Percentiles rank a stretch among this genome's conserved stretches.
Evolutionary conservation across 805 yeast species (phyloP).

Genomic region (Candida qinlingensis): DNA sequence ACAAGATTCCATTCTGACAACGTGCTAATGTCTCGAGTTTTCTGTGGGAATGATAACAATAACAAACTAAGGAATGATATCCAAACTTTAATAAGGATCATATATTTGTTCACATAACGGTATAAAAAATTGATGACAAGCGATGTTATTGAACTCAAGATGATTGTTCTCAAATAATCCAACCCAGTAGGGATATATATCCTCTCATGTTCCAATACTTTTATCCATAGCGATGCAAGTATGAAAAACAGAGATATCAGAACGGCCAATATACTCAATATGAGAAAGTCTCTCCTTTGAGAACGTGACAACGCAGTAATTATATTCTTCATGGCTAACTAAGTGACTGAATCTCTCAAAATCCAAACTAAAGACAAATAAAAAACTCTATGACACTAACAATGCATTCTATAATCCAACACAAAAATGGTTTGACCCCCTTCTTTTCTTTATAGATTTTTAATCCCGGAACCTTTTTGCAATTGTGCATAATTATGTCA

Average conservation of each 20-base stretch:
- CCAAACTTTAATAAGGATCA: constrained; percentile 31
- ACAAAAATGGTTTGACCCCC: no score
- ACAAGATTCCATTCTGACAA: constrained; percentile 33
- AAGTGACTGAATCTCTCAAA: no score
- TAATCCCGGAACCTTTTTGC: no score
- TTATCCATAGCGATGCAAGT: not conserved
- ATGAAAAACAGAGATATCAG: not conserved
- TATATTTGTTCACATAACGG: constrained; percentile 26
- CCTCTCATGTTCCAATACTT: constrained; percentile 8
- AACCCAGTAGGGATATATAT: constrained; percentile 31
- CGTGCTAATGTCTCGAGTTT: constrained; percentile 22
- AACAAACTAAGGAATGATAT: constrained; percentile 31
- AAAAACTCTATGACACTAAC: no score
- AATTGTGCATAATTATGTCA: no score
- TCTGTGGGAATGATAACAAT: constrained; percentile 36
- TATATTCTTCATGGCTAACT: no score
- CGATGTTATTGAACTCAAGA: constrained; percentile 32
- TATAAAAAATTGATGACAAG: constrained; percentile 22
- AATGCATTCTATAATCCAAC: no score
- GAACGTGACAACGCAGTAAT: not conserved
- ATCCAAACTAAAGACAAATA: no score
- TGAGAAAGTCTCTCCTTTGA: constrained; percentile 1
- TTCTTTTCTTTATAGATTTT: no score
- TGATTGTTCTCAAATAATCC: constrained; percentile 34
- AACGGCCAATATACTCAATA: not conserved